Conservation (phyloP, 1,284 basidiomycete species). For the Ceratobasidium sp. region DNA sequence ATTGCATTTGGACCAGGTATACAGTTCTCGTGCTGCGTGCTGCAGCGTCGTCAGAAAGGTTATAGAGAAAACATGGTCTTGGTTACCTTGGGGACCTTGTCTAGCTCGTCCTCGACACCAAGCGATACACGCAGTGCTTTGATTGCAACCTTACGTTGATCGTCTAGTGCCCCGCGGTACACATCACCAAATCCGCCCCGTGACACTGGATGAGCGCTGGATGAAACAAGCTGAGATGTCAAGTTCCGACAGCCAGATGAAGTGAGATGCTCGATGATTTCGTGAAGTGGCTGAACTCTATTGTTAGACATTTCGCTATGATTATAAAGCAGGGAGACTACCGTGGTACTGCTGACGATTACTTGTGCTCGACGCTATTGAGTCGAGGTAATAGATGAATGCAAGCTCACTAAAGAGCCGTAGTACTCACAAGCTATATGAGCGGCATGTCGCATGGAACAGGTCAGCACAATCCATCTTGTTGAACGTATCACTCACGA, state of each 20-base stretch:
- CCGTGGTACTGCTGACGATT: too few relatives aligned
- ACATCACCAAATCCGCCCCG: constrained; percentile 8
- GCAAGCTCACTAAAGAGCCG: too few relatives aligned
- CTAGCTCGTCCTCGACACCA: not conserved
- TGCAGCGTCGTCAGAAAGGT: not conserved
- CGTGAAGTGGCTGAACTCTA: not conserved
- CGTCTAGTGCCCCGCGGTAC: not conserved
- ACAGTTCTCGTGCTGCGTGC: constrained; percentile 15
- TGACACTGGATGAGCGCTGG: not conserved
- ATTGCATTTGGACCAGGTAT: constrained; percentile 24
- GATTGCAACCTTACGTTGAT: not conserved
- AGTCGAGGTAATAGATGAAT: too few relatives aligned
- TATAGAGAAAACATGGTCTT: not conserved
- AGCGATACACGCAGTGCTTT: not conserved
- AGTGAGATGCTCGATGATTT: constrained; percentile 8
- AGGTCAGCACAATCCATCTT: too few relatives aligned
- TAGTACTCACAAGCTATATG: too few relatives aligned
- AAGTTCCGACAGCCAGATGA: not conserved
- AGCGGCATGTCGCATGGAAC: too few relatives aligned
- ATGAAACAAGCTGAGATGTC: not conserved
- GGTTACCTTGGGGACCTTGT: not conserved
- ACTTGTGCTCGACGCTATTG: too few relatives aligned
- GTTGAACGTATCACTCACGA: too few relatives aligned
- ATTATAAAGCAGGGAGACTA: too few relatives aligned
- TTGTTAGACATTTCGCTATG: too few relatives aligned